Evolutionary conservation across 2,329 filamentous ascomycete genomes (phyloP).

Genomic region (Penicillium sp.): DNA sequence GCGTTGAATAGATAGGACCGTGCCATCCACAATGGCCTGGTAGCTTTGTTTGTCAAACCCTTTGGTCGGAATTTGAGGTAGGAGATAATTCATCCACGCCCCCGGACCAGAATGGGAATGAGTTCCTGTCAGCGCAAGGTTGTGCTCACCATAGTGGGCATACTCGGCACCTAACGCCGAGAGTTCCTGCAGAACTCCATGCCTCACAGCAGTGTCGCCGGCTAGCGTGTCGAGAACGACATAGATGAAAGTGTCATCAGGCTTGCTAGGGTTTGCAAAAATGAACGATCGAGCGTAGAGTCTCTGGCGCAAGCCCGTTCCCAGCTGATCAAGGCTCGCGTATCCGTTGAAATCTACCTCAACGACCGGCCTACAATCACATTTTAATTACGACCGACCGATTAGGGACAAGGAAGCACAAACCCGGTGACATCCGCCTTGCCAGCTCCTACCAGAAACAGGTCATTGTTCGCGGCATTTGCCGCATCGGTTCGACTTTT

Average conservation of each 20-base stretch:
- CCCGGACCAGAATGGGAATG: slow-evolving; percentile 91
- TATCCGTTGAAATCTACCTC: slow-evolving; percentile 92
- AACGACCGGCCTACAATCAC: slow-evolving; percentile 65
- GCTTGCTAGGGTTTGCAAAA: slow-evolving; percentile 64
- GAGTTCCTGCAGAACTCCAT: slow-evolving; percentile 80
- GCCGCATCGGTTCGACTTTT: slow-evolving; percentile 21
- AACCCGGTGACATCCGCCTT: slow-evolving; percentile 73
- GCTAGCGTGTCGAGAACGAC: slow-evolving; percentile 82
- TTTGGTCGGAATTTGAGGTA: slow-evolving; percentile 84
- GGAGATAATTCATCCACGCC: slow-evolving; percentile 90
- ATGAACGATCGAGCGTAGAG: slow-evolving; percentile 90
- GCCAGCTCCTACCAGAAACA: slow-evolving; percentile 65
- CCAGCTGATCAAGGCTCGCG: slow-evolving; percentile 77
- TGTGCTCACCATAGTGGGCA: slow-evolving; percentile 70
- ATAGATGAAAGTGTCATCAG: slow-evolving; percentile 76
- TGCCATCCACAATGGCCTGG: slow-evolving; percentile 81
- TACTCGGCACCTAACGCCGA: slow-evolving; percentile 68
- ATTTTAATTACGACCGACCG: not conserved
- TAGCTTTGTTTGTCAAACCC: slow-evolving; percentile 88
- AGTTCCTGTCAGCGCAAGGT: slow-evolving; percentile 86
- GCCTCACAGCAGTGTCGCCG: slow-evolving; percentile 82
- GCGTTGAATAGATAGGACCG: slow-evolving; percentile 73
- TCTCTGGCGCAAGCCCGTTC: slow-evolving; percentile 80
- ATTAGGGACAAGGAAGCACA: not conserved
- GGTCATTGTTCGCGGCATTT: slow-evolving; percentile 32